Evolutionary conservation across 768 basidiomycete genomes (phyloP).

Genomic region (Paxillus ammoniavirescens): DNA sequence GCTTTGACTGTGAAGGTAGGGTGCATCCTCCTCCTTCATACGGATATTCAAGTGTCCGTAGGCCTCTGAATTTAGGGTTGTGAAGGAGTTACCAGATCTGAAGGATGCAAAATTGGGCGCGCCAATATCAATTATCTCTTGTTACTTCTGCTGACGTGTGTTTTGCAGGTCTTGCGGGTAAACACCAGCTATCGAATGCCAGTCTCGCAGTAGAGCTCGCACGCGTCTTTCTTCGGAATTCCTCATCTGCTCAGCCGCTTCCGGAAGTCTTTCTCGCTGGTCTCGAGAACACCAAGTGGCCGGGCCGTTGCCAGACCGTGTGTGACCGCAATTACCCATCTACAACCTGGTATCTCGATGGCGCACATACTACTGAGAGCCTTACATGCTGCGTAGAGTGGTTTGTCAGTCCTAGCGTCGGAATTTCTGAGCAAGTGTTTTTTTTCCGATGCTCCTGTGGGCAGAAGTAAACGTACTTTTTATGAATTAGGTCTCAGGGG

Average conservation of each 20-base stretch:
- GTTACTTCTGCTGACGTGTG: conserved; percentile 3
- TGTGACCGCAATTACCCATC: conserved; percentile 50
- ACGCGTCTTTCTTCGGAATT: conserved; percentile 52
- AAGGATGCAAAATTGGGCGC: conserved; percentile 60
- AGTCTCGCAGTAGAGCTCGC: conserved; percentile 77
- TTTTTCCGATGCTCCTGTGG: conserved; percentile 1
- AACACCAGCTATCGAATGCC: conserved; percentile 88
- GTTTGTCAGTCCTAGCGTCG: conserved; percentile 68
- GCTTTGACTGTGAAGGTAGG: conserved; percentile 67
- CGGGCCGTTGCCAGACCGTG: conserved; percentile 90
- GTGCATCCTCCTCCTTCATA: background rate
- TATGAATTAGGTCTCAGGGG: conserved; percentile 4
- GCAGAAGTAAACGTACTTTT: conserved; percentile 1
- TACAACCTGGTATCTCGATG: conserved; percentile 89
- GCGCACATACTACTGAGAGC: conserved; percentile 93
- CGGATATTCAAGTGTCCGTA: conserved; percentile 23
- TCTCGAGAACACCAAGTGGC: conserved; percentile 77
- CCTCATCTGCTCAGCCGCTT: conserved; percentile 31
- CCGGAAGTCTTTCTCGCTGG: conserved; percentile 57
- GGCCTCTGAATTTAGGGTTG: conserved; percentile 69
- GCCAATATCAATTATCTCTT: conserved; percentile 6
- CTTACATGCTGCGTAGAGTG: conserved; percentile 84
- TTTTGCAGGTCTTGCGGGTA: conserved; percentile 72
- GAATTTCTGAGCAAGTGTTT: conserved; percentile 35
- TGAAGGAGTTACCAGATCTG: conserved; percentile 51